Evolutionary conservation across 352 stramenopile species (phyloP).

Genomic region (Pythium myriotylum): DNA sequence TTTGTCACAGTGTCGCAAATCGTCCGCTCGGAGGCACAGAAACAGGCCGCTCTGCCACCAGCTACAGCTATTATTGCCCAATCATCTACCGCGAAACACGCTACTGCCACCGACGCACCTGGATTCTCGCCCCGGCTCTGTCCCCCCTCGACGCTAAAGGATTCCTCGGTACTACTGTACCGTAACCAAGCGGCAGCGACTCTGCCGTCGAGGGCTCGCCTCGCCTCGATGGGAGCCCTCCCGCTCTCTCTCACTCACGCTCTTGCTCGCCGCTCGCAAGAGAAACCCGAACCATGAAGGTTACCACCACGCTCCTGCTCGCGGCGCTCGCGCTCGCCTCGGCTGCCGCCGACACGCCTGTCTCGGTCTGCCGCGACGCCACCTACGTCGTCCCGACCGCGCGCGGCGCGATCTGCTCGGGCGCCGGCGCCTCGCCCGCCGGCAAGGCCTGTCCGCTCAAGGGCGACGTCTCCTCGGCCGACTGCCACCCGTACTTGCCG

Average conservation of each 20-base stretch:
- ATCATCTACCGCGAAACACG: too few relatives aligned
- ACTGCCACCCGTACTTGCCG: slow-evolving; percentile 31
- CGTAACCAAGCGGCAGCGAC: too few relatives aligned
- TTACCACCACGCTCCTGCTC: slow-evolving; percentile 11
- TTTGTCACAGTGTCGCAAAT: too few relatives aligned
- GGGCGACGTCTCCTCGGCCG: slow-evolving; percentile 18
- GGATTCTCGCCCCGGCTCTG: too few relatives aligned
- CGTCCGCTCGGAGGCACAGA: too few relatives aligned
- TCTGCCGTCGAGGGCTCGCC: too few relatives aligned
- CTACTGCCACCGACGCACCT: too few relatives aligned
- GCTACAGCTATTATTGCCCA: too few relatives aligned
- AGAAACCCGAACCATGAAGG: slow-evolving; percentile 15
- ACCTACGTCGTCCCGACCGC: slow-evolving; percentile 29
- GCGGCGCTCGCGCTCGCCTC: slow-evolving; percentile 15
- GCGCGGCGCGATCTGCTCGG: slow-evolving; percentile 30
- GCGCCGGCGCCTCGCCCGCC: slow-evolving; percentile 17
- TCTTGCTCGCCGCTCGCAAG: slow-evolving; percentile 5
- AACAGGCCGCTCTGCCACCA: too few relatives aligned
- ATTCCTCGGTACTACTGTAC: too few relatives aligned
- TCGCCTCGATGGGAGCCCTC: too few relatives aligned
- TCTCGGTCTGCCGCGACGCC: slow-evolving; percentile 32
- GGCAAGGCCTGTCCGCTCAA: slow-evolving; percentile 28
- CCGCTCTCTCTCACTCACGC: neutral
- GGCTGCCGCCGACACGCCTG: slow-evolving; percentile 18
- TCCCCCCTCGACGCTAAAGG: too few relatives aligned